Percentiles rank a stretch among this genome's conserved stretches.
phyloP scores from a whole-genome alignment of 768 basidiomycete genomes.

The Lentinus brumalis region DNA sequence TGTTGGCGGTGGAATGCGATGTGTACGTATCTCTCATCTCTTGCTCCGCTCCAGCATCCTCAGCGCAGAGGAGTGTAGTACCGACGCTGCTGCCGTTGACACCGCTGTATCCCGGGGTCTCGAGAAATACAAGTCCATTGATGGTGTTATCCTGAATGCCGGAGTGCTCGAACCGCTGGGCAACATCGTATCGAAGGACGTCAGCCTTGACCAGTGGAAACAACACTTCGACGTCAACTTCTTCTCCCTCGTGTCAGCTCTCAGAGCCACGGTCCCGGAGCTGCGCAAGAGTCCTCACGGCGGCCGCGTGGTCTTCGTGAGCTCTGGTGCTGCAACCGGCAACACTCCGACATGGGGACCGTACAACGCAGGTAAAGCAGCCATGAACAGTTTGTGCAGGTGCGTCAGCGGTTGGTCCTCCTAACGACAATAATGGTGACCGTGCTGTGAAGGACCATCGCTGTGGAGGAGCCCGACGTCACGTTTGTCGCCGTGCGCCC shows the following conservation, averaged over 20 bases:
- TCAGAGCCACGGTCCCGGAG: constrained; percentile 68
- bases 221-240: constrained; percentile 83
- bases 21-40: constrained; percentile 53
- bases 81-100: constrained; percentile 56
- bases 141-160: constrained; percentile 86
- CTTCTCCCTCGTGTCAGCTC: constrained; percentile 75
- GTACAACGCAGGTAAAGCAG: constrained; percentile 85
- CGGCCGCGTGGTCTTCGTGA: constrained; percentile 78
- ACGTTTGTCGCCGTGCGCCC: constrained; percentile 80
- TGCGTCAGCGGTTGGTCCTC: constrained; percentile 28
- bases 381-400: constrained; percentile 86
- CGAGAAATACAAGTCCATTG: constrained; percentile 62
- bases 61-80: constrained; percentile 39
- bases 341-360: constrained; percentile 74
- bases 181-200: constrained; percentile 51
- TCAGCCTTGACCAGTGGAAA: constrained; percentile 64
- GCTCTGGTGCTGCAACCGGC: constrained; percentile 81
- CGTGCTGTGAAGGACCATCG: constrained; percentile 62
- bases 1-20: constrained; percentile 69
- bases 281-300: constrained; percentile 59
- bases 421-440: background rate
- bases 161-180: constrained; percentile 73
- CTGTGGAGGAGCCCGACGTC: constrained; percentile 79
- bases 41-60: constrained; percentile 1
- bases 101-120: constrained; percentile 56